A percentile compares a stretch with the other conserved stretches of the same genome.
These are phyloP conservation scores for Alternaria dauci DNA, from an alignment of 2,329 filamentous ascomycete species.

Conservation along the genomic window DNA sequence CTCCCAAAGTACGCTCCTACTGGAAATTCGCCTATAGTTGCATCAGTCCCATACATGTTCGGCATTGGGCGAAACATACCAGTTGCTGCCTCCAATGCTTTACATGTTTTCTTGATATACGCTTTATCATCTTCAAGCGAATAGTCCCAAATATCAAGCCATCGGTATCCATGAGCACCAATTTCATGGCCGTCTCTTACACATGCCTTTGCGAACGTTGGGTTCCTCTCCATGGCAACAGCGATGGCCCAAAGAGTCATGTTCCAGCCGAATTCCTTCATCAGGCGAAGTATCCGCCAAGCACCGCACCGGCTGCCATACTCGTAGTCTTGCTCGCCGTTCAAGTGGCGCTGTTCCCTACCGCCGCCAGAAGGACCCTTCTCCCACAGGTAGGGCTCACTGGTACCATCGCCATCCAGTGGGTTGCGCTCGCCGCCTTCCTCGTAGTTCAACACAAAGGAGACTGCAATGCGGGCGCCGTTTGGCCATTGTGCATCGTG, in stretches of 20 bases:
- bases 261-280: constrained; percentile 59
- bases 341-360: constrained; percentile 54
- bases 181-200: constrained; percentile 62
- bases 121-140: constrained; percentile 58
- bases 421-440: constrained; percentile 46
- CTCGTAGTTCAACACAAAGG: constrained; percentile 53
- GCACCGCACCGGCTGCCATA: constrained; percentile 61
- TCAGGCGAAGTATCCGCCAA: constrained; percentile 60
- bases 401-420: constrained; percentile 44
- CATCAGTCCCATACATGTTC: not conserved
- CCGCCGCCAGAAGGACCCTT: constrained; percentile 46
- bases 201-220: constrained; percentile 53
- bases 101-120: constrained; percentile 57
- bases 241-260: constrained; percentile 62
- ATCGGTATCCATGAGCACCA: constrained; percentile 60
- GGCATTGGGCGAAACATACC: constrained; percentile 1
- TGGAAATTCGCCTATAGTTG: constrained; percentile 35
- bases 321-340: constrained; percentile 61
- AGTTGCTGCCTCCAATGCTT: constrained; percentile 52
- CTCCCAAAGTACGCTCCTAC: constrained; percentile 62
- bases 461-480: constrained; percentile 49
- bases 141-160: constrained; percentile 61
- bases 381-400: constrained; percentile 47
- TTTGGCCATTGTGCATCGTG: constrained; percentile 50
- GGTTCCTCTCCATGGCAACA: constrained; percentile 59